Base-by-base conservation (phyloP, 495 filamentous ascomycete genomes). In the Aspergillus heteromorphus region DNA sequence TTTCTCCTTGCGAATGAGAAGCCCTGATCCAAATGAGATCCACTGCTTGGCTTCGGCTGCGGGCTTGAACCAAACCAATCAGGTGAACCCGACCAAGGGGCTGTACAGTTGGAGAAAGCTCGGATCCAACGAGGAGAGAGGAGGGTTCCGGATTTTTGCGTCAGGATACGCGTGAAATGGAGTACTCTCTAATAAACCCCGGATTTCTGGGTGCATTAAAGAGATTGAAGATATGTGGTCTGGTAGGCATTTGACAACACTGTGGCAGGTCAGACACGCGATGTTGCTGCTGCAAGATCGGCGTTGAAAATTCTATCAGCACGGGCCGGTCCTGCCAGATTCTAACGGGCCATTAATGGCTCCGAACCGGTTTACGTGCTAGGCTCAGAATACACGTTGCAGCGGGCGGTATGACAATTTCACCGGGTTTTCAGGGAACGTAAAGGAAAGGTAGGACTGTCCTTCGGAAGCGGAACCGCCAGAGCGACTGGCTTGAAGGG, bases 1-100 rank as follows among this genome's bases (percentile, higher is more conserved):
- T 47, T n/a, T 30, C 21, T 3, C 19, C 19, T 23, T 51, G 54
- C 54, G 48, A 56, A 56, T 51, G 25, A 51, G 25, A 51, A 40
- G n/a, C 40, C 31, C 27, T 11, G 6, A 18, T 45, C 10, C 21
- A 51, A 47, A 56, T 51, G 36, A 56, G 48, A 40, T 56, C 54
- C 54, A 56, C 54, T 27, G 34, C 34, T 13, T 19, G 34, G 30
- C 18, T 7, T 31, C 43, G n/a, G 52, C 9, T 23, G 53, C 48
- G 53, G 45, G 40, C 40, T 38, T 49, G 40, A 13, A 40, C 54
- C 50, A 56, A n/a, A 38, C 40, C 29, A 23, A 47, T 29, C 16
- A 20, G 21, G 21, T 17, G 27, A n/a, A 47, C 43, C 43, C 3
- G 0, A 4, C 6, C 5, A 23, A 16, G 27, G 11, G 21, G 27